Conservation (phyloP, 2,329 filamentous ascomycete species). For the Botrytis deweyae region DNA sequence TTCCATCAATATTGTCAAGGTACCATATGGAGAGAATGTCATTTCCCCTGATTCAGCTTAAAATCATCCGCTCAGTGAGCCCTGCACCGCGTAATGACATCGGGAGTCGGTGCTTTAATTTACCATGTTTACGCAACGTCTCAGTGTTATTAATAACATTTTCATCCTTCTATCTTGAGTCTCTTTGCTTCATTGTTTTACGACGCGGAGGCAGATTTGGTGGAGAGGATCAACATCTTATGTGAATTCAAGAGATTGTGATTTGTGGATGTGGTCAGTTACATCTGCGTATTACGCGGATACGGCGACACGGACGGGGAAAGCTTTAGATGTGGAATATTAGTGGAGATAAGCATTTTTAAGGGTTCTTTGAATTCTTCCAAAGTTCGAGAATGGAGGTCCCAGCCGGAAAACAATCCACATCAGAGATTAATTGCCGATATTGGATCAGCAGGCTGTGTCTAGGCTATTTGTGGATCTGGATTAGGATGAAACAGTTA, state of each 20-base stretch:
- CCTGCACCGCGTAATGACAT: slow-evolving; percentile 2
- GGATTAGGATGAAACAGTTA: slow-evolving; percentile 6
- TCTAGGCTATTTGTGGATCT: slow-evolving; percentile 2
- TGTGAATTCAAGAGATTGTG: background rate
- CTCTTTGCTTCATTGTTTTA: background rate
- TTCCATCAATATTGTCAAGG: background rate
- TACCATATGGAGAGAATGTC: background rate
- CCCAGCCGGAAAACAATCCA: background rate
- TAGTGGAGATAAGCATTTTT: background rate
- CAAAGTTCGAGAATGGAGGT: background rate
- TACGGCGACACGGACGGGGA: slow-evolving; percentile 6
- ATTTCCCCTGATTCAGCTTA: slow-evolving; percentile 18
- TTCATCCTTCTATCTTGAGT: background rate
- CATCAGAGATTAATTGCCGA: background rate
- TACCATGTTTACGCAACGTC: background rate
- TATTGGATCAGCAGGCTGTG: slow-evolving; percentile 14
- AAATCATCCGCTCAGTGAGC: background rate
- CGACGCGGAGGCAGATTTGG: background rate
- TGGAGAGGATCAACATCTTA: background rate
- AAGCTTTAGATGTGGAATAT: slow-evolving; percentile 6
- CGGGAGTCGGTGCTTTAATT: slow-evolving; percentile 14
- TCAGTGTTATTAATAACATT: background rate
- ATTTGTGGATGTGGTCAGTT: background rate
- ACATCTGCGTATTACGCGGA: background rate
- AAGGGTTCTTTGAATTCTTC: slow-evolving; percentile 6